Evolutionary conservation across 2,329 filamentous ascomycete genomes (phyloP), one percentile per base, ranked within the genome.

Genomic region (Exophiala sideris): DNA sequence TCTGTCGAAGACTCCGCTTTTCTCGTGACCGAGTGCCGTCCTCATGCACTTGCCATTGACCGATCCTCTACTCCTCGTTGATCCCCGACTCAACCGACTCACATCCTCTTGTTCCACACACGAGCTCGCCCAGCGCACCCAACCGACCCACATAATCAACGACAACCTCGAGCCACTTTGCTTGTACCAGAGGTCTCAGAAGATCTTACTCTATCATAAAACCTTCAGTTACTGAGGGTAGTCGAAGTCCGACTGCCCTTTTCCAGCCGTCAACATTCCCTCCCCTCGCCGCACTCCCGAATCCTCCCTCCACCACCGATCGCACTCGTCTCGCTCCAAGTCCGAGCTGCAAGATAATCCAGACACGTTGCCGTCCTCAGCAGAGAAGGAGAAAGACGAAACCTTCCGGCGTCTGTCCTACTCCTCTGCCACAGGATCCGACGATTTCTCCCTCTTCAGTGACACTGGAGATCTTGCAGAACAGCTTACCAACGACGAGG

Each of bases 381-480:
- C 71, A 65, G 74, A 69, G 29, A 57, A 56, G 64, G 74, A 76
- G 64, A 71, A 67, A 76, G 74, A 79, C 76, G 68, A 76, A 45
- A 46, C 52, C 48, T 42, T 77, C 68, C 73, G 76, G 65, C 76
- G 76, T 68, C 80, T 77, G 63, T 83, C 81, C 24, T 64, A 66
- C 47, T 74, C 73, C 58, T 75, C 76, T 29, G 64, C 66, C 65
- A 71, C 72, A 66, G 79, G 78, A 52, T 83, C 81, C 57, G 78
- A 79, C 70, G 83, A 87, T 66, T 88, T 89, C 71, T 89, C 86
- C 55, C 84, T 88, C 65, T 96, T 90, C 91, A 91, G 89, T 68
- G 91, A 96, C 72, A 96, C 92, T 41, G 92, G 91, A 68, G 94
- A 97, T 73, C 83, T 97, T 66, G 90, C 89, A 67, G 92, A 96